A percentile compares a stretch with the other conserved stretches of the same genome.
Conservation (phyloP, 73 alveolate genomes). For the Breviolum minutum region DNA sequence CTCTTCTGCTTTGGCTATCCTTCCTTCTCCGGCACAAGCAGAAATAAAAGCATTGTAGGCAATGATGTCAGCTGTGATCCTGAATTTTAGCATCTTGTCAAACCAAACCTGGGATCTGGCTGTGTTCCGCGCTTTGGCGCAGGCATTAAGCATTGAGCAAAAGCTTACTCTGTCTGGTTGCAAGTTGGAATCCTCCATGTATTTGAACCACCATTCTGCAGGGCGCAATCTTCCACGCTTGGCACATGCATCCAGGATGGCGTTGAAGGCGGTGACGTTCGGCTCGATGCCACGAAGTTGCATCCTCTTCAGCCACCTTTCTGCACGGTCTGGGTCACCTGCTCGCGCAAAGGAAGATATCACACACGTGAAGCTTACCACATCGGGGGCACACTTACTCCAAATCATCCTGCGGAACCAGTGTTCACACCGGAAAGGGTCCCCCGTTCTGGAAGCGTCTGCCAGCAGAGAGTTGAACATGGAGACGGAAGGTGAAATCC, state of each 20-base stretch:
- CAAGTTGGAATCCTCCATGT: slow-evolving; percentile 69
- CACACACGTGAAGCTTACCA: slow-evolving; percentile 43
- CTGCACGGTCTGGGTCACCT: slow-evolving; percentile 39
- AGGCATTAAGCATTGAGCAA: slow-evolving; percentile 36
- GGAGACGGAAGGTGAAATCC: slow-evolving; percentile 18
- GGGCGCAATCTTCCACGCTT: slow-evolving; percentile 77
- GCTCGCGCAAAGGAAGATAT: slow-evolving; percentile 76
- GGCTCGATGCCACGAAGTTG: slow-evolving; percentile 32
- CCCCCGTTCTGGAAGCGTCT: slow-evolving; percentile 25
- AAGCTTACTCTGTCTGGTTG: slow-evolving; percentile 72
- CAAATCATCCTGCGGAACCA: slow-evolving; percentile 86
- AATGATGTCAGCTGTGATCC: not conserved
- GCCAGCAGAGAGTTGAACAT: not conserved
- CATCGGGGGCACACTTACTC: slow-evolving; percentile 76
- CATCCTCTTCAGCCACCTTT: slow-evolving; percentile 54
- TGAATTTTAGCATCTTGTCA: slow-evolving; percentile 5
- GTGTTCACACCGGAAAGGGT: slow-evolving; percentile 43
- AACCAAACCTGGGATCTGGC: slow-evolving; percentile 30
- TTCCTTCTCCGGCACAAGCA: slow-evolving; percentile 18
- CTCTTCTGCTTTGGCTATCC: slow-evolving; percentile 3
- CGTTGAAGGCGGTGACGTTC: slow-evolving; percentile 27
- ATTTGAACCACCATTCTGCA: slow-evolving; percentile 77
- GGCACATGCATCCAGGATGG: slow-evolving; percentile 64
- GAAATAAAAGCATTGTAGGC: slow-evolving; percentile 69
- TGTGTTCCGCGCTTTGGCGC: not conserved